Base-by-base conservation (phyloP, 2,329 filamentous ascomycete genomes). In the Penicillium sp. region DNA sequence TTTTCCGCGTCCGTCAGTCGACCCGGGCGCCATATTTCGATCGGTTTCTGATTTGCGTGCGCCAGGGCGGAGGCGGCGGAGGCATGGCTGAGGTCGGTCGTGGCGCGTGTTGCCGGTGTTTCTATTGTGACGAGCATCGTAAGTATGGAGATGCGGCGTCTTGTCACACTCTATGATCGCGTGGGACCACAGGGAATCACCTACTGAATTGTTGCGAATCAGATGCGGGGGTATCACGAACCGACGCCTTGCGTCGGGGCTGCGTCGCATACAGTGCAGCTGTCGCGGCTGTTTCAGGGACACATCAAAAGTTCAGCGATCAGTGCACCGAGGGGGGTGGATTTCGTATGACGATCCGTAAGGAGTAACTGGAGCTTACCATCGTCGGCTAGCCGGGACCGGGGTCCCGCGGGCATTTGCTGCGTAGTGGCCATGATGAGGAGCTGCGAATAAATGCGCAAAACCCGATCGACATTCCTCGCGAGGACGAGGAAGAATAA, bases 21-120 rank as follows among this genome's bases (percentile, higher is more conserved):
- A 62, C 86, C 82, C 18, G 88, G 86, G 70, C 85, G 88, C 87
- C 87, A 90, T 71, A 81, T 79, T 72, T 90, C 83, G 52, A 87
- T 79, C 2, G 85, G 74, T 70, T 86, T 90, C 66, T 86, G 85
- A 50, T 69, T 90, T 50, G 85, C 82, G 81, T 91, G 90, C 52
- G 91, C 91, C 47, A 94, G 79, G 53, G 91, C 92, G 56, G 89
- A 86, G 64, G 88, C 85, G 60, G 90, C 91, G 57, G 90, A 91
- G 53, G 81, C 78, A 49, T 80, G 76, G 57, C 78, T 78, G 50
- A 80, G 73, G 27, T 75, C 76, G 39, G 90, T 89, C 3, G 88
- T 87, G 13, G 91, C 90, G 68, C 83, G 65, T 3, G 66, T 66
- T n/a, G 60, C 64, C 55, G 62, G 67, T 56, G 65, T 51, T 47